Evolutionary conservation across 2,329 filamentous ascomycete species (phyloP), one percentile per base, ranked within the genome.

Genomic region (Dryadomyces sulphureus): DNA sequence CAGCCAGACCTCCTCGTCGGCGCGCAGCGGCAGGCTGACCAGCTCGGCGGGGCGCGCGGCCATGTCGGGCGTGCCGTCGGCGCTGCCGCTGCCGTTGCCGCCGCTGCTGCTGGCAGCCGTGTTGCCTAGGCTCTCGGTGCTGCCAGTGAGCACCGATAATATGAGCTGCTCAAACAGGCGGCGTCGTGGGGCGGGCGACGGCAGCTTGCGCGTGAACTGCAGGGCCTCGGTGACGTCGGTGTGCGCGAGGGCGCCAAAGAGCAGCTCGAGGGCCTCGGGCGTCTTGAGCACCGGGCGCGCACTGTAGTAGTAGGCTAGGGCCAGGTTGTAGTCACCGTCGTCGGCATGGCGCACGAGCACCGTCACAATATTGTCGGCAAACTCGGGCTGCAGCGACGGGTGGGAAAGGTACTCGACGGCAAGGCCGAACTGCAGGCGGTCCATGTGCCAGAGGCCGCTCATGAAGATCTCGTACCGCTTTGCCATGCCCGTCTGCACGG

Each of bases 381-480:
- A 93, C 45, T 87, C 87, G 32, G 84, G 79, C 19, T 81, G 78
- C 5, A 93, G 70, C 1, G 82, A 85, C 0, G 87, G 86, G 55
- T 92, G 81, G 4, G 84, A 80, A 14, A 94, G 73, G 58, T 81
- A 79, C 54, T 86, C 79, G 24, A 93, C 69, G 3, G 86, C 84
- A 52, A 67, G 63, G 73, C 1, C 7, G n/a, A 85, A 88, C 47
- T 86, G 70, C 39, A 78, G 66, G 38, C 75, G 73, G 57, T 94
- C 87, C 59, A 94, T 68, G 55, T 83, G 70, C 84, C 86, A 93
- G 9, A 93, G 65, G 0, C 87, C 87, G 54, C 83, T 79, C 64
- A 92, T 86, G 55, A 89, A 84, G 40, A 84, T 77, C 61, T 80
- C 77, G 60, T 90, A 93, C 53, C 81, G 85, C 46, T 72, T 69